Evolutionary conservation across 2,329 filamentous ascomycete species (phyloP).

Genomic region (Plectosphaerella cucumerina): DNA sequence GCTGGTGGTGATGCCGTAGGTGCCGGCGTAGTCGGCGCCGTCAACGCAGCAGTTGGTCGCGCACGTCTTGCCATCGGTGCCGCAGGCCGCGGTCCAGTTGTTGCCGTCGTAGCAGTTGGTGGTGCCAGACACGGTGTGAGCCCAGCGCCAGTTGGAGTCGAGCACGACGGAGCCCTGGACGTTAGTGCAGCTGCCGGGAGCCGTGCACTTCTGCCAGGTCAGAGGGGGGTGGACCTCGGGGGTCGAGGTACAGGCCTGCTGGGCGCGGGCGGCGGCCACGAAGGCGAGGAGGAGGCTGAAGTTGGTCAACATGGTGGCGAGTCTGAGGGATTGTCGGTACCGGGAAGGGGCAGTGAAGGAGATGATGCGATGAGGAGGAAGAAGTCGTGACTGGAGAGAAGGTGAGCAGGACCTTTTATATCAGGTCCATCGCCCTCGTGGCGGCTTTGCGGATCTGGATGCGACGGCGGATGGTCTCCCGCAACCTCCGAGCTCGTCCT

Average conservation of each 20-base stretch:
- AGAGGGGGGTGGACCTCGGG: constrained; percentile 49
- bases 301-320: constrained; percentile 22
- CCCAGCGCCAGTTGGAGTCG: constrained; percentile 61
- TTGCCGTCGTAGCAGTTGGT: constrained; percentile 57
- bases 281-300: constrained; percentile 31
- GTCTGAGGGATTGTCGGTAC: constrained; percentile 1
- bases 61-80: constrained; percentile 34
- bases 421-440: too few relatives aligned
- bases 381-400: too few relatives aligned
- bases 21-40: constrained; percentile 46
- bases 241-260: constrained; percentile 44
- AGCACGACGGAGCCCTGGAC: constrained; percentile 48
- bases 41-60: constrained; percentile 48
- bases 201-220: constrained; percentile 49
- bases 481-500: too few relatives aligned
- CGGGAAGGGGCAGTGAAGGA: neutral
- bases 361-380: constrained; percentile 4
- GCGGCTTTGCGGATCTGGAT: neutral
- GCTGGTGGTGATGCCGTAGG: constrained; percentile 50
- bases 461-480: neutral
- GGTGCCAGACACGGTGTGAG: constrained; percentile 39
- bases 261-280: constrained; percentile 38
- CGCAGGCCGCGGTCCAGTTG: constrained; percentile 36
- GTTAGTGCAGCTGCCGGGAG: constrained; percentile 43
- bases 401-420: too few relatives aligned